Evolutionary conservation across 805 yeast genomes (phyloP), one percentile per base, ranked within the genome.

Genomic region (Metschnikowia drakensbergensis): DNA sequence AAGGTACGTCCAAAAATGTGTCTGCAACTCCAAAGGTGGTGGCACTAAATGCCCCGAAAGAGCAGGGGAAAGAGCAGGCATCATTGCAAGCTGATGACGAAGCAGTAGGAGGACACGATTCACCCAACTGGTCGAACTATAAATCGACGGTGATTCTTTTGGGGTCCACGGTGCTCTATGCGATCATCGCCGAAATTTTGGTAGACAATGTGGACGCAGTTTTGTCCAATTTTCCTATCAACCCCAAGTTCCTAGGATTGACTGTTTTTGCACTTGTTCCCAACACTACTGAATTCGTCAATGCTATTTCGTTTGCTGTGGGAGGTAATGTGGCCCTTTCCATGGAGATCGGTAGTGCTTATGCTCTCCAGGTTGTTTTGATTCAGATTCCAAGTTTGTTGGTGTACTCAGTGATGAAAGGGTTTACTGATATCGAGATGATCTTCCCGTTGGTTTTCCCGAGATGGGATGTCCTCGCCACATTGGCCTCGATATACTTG

Each of bases 281-380:
- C 9, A 94, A 91, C 62, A 89, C 98, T 5, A 94, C 99, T 0
- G 99, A 94, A 68, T 94, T 94, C 60, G 77, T 94, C 50, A 94
- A 94, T 67, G 99, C 98, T 59, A 91, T 94, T 49, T 90, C 97
- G 26, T 94, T 94, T 72, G 99, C 99, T 0, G 82, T 89, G 57
- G 83, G 92, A 58, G 99, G 99, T 1, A 94, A 94, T 57, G 96
- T 94, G 47, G 96, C 99, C 0, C 72, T 94, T 40, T 88, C 96
- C 2, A 88, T 94, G 96, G 99, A 94, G 64, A 94, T 94, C 66
- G 99, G 99, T 51, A 84, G 96, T 53, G 99, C 99, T 0, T 94
- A 94, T 64, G 99, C 96, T 0, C 74, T 94, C 50, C 99, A 94
- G 66, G 99, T 94, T 11, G 92, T 96, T 58, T 72, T 94, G 50